Percentiles rank a stretch among this genome's conserved stretches.
phyloP scores from a whole-genome alignment of 805 yeast species.

The Saccharomycopsis olivae region DNA sequence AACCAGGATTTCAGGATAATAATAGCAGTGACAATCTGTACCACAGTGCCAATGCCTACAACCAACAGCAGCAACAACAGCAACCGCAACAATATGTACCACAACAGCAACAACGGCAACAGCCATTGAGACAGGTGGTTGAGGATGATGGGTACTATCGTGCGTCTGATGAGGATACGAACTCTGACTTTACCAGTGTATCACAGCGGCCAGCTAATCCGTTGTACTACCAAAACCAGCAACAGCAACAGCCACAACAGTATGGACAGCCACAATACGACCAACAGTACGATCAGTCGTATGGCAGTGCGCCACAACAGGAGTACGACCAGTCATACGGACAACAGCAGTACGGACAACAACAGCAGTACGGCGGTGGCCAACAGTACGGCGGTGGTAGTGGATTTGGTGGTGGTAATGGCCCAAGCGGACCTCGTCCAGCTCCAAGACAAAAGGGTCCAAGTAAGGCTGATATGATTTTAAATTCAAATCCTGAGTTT shows the following conservation, averaged over 20 bases:
- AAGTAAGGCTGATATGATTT: constrained; percentile 31
- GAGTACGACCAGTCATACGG: constrained; percentile 18
- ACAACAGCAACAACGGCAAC: not conserved
- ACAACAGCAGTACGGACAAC: constrained; percentile 16
- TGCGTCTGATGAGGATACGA: constrained; percentile 19
- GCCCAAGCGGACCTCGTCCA: too few relatives aligned
- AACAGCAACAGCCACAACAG: too few relatives aligned
- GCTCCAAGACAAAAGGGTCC: constrained; percentile 23
- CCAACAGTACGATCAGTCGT: too few relatives aligned
- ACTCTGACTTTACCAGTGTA: constrained; percentile 65
- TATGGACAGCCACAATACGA: constrained; percentile 13
- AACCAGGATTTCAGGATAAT: constrained; percentile 1
- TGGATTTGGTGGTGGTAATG: too few relatives aligned
- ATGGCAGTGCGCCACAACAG: constrained; percentile 3
- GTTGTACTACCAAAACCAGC: constrained; percentile 28
- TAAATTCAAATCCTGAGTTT: constrained; percentile 42
- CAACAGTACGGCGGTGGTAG: not conserved
- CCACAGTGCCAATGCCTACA: not conserved
- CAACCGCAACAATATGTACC: not conserved
- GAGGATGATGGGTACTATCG: constrained; percentile 5
- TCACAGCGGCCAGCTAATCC: constrained; percentile 71
- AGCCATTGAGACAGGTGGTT: not conserved
- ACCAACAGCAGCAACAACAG: not conserved
- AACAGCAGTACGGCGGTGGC: constrained; percentile 2
- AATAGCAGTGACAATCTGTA: not conserved